Conservation (phyloP, 192 early-diverging fungal genomes). For the Phlyctochytrium bullatum region DNA sequence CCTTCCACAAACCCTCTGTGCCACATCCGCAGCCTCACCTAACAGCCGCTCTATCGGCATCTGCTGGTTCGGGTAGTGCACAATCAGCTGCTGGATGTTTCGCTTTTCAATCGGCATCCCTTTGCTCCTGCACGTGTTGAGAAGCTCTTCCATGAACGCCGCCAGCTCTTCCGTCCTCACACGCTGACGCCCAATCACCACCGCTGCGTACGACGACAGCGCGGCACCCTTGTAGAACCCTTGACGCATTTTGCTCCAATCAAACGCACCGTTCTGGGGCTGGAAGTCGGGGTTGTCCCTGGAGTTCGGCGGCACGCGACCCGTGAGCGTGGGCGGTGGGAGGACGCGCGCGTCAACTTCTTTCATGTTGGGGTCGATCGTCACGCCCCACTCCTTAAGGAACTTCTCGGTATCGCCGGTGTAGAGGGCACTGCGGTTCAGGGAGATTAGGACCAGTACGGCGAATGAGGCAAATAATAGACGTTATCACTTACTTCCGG, state of each 20-base stretch:
- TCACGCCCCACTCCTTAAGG: constrained; percentile 37
- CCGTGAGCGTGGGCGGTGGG: constrained; percentile 21
- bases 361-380: constrained; percentile 33
- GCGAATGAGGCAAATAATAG: no score
- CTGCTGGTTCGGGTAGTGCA: no score
- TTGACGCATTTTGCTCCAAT: background rate
- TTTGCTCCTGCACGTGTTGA: background rate
- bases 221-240: background rate
- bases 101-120: background rate
- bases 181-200: background rate
- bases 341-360: constrained; percentile 30
- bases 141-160: background rate
- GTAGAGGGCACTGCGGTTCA: background rate
- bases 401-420: no score
- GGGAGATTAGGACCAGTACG: no score
- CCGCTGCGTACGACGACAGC: background rate
- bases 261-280: constrained; percentile 1
- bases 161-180: background rate
- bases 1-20: no score
- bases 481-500: background rate
- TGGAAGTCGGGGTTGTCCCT: background rate
- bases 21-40: no score
- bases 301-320: background rate
- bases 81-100: no score
- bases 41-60: no score